Evolutionary conservation across 2,329 filamentous ascomycete genomes (phyloP), one percentile per base, ranked within the genome.

Genomic region (Hysterium pulicare): DNA sequence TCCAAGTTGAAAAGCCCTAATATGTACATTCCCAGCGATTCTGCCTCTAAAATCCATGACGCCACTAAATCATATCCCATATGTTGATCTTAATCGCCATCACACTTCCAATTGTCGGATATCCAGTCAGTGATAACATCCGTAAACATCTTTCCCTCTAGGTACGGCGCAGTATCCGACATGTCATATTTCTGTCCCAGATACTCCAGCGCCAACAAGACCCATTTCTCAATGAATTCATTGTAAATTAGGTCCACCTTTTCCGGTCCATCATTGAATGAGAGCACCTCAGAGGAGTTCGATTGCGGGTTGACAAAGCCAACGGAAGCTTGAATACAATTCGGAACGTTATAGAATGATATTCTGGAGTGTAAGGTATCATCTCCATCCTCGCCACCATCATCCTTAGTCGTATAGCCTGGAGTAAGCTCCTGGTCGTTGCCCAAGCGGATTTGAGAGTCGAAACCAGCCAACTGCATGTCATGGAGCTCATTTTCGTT

Each of bases 391-490:
- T 70, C 69, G 37, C 90, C 89, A 4, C 82, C 78, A 57, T 95
- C 91, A 59, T 98, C 93, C 42, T 76, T 75, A 9, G 93, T 98
- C 0, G 87, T 96, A 70, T 97, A 97, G 1, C 93, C 93, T 0
- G 83, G 84, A n/a, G 77, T 73, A 1, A 86, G 70, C 32, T 70
- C 61, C 33, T 71, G 58, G 15, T 57, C 45, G n/a, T 58, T 49
- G 20, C 54, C 59, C 1, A 70, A 53, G 11, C 57, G 53, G 5
- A 51, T 48, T 47, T 72, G 69, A 1, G 30, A 24, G 15, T 48
- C 37, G 9, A 21, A 17, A 10, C 9, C 37, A 7, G 37, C 13
- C 17, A 20, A 5, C 5, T 21, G 13, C 11, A 17, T 16, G 15
- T 20, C 15, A 20, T 39, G n/a, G 16, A 15, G 9, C 10, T 30